These are phyloP conservation scores for Pavlovales sp. DNA, from an alignment of 208 protist species.

Conservation along the genomic window DNA sequence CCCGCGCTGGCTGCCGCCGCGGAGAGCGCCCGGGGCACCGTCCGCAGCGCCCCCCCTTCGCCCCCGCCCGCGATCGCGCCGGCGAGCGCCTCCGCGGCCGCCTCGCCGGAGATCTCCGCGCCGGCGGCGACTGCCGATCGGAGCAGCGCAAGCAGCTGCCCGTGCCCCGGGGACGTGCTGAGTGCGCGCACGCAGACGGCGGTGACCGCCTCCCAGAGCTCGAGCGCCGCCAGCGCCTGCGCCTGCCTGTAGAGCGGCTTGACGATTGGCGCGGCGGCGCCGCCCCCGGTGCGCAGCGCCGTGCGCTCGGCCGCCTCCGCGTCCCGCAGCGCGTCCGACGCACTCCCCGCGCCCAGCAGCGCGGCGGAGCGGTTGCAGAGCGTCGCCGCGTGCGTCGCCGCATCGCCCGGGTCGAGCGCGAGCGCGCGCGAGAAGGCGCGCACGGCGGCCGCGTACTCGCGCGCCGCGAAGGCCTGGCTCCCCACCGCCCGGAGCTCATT, in stretches of 20 bases:
- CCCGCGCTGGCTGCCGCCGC: too few relatives aligned
- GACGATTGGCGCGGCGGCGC: too few relatives aligned
- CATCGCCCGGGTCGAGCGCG: not conserved
- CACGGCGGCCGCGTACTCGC: not conserved
- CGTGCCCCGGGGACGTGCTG: not conserved
- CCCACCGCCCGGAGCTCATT: too few relatives aligned
- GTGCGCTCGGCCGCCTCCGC: not conserved
- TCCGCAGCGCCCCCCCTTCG: too few relatives aligned
- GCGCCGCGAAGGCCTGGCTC: not conserved
- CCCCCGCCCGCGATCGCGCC: too few relatives aligned
- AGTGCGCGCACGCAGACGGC: not conserved
- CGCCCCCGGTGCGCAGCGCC: too few relatives aligned
- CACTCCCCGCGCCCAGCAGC: not conserved
- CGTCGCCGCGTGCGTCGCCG: not conserved
- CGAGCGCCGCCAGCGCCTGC: not conserved
- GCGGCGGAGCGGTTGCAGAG: not conserved
- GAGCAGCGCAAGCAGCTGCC: not conserved
- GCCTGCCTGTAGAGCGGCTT: not conserved
- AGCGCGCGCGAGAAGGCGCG: not conserved
- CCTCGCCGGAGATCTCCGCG: not conserved
- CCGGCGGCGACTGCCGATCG: too few relatives aligned
- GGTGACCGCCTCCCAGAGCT: not conserved
- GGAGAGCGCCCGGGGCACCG: too few relatives aligned
- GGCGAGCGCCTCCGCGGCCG: too few relatives aligned
- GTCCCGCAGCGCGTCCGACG: not conserved